Conservation (phyloP, 805 yeast species). For the Tetrapisispora phaffii region DNA sequence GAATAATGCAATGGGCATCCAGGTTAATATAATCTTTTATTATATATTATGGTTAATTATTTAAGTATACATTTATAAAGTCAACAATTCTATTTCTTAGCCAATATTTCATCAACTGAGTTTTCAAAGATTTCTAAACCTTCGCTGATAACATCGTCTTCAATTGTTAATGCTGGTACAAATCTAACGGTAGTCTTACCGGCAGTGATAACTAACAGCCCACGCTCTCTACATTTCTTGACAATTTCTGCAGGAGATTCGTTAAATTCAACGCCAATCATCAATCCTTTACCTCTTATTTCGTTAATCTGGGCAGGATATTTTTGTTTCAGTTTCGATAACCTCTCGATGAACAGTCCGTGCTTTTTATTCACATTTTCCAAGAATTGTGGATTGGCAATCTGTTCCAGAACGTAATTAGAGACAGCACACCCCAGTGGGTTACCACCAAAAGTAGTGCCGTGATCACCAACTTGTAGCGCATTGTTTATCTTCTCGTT, state of each 20-base stretch:
- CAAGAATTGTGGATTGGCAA: slow-evolving; percentile 54
- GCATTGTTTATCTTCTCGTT: slow-evolving; percentile 65
- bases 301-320: slow-evolving; percentile 54
- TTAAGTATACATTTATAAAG: not conserved
- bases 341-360: slow-evolving; percentile 41
- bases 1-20: slow-evolving; percentile 1
- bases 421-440: slow-evolving; percentile 85
- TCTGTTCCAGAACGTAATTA: slow-evolving; percentile 57
- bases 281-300: slow-evolving; percentile 80
- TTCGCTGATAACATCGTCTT: slow-evolving; percentile 51
- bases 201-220: slow-evolving; percentile 79
- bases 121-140: slow-evolving; percentile 65
- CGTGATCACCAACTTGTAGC: slow-evolving; percentile 88
- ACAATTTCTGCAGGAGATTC: slow-evolving; percentile 57
- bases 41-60: slow-evolving; percentile 1
- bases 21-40: slow-evolving; percentile 1
- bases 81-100: not conserved
- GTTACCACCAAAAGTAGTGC: slow-evolving; percentile 96
- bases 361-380: slow-evolving; percentile 52
- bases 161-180: slow-evolving; percentile 86
- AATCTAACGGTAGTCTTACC: slow-evolving; percentile 86
- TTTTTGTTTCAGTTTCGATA: slow-evolving; percentile 41
- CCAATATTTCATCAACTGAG: slow-evolving; percentile 25
- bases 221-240: slow-evolving; percentile 61
- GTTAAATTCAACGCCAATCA: slow-evolving; percentile 72